Percentiles rank a stretch among this genome's conserved stretches.
These are phyloP conservation scores for Dunaliella sp. DNA, from an alignment of 139 green algal species.

Conservation along the genomic window DNA sequence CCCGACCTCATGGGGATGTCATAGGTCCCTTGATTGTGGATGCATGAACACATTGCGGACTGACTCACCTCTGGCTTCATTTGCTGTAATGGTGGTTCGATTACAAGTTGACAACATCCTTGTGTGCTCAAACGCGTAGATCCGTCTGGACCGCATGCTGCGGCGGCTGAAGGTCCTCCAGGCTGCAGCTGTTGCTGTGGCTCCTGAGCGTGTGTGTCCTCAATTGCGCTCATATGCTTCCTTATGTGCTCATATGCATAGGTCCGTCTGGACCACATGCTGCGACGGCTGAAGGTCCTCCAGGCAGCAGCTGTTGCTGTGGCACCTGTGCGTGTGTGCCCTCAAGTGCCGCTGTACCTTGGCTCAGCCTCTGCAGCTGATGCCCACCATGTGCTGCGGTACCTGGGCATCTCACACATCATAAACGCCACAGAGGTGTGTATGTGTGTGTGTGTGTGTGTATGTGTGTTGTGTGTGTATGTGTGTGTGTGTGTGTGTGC, in stretches of 20 bases:
- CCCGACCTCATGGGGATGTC: no score
- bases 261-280: conserved; percentile 80
- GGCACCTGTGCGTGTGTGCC: conserved; percentile 1
- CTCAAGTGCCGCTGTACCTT: conserved; percentile 63
- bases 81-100: no score
- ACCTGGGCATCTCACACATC: conserved; percentile 85
- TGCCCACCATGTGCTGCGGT: conserved; percentile 66
- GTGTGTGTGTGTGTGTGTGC: no score
- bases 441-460: background rate
- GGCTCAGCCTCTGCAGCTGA: conserved; percentile 72
- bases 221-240: background rate
- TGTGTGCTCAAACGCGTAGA: conserved; percentile 18
- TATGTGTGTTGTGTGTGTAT: no score
- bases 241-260: conserved; percentile 6
- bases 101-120: no score
- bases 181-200: conserved; percentile 30
- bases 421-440: conserved; percentile 80
- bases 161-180: conserved; percentile 69
- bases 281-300: conserved; percentile 72
- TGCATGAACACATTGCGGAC: no score
- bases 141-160: conserved; percentile 83
- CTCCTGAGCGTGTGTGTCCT: background rate
- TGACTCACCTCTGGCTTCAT: no score
- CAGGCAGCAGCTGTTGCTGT: conserved; percentile 39
- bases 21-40: no score